A percentile compares a stretch with the other conserved stretches of the same genome.
Evolutionary conservation across 495 filamentous ascomycete genomes (phyloP).

Genomic region (Penicillium soppii): DNA sequence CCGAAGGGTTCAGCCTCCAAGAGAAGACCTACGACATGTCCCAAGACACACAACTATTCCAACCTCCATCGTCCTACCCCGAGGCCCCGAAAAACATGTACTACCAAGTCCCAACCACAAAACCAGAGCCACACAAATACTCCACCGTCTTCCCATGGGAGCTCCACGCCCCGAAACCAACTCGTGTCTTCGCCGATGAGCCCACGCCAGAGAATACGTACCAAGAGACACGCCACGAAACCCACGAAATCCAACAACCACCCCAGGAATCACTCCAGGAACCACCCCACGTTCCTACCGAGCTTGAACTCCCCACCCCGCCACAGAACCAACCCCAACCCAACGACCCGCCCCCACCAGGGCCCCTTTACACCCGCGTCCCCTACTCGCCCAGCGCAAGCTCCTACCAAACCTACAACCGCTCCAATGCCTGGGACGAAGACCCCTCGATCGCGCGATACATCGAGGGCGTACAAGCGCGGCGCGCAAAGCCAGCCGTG

Average conservation of each 20-base stretch:
- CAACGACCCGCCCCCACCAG: slow-evolving; percentile 11
- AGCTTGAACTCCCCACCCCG: neutral
- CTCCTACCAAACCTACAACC: slow-evolving; percentile 63
- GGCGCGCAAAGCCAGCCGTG: slow-evolving; percentile 55
- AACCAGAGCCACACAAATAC: slow-evolving; percentile 54
- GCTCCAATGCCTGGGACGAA: slow-evolving; percentile 86
- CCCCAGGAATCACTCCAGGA: slow-evolving; percentile 6
- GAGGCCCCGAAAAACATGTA: slow-evolving; percentile 83
- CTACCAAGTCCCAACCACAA: slow-evolving; percentile 69
- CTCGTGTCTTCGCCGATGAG: slow-evolving; percentile 71
- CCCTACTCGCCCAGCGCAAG: slow-evolving; percentile 40
- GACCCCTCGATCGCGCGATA: slow-evolving; percentile 79
- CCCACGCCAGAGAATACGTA: neutral
- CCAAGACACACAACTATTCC: slow-evolving; percentile 64
- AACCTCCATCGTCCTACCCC: slow-evolving; percentile 71
- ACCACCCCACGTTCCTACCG: slow-evolving; percentile 10
- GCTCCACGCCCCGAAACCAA: slow-evolving; percentile 56
- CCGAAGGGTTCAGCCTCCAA: slow-evolving; percentile 78
- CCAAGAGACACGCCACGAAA: neutral
- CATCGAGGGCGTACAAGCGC: slow-evolving; percentile 67
- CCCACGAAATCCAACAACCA: neutral
- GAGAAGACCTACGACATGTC: slow-evolving; percentile 75
- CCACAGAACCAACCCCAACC: neutral
- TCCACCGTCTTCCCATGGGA: slow-evolving; percentile 89
- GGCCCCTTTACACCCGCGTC: slow-evolving; percentile 22